Evolutionary conservation across 805 yeast genomes (phyloP).

Genomic region (Starmerella geochares): DNA sequence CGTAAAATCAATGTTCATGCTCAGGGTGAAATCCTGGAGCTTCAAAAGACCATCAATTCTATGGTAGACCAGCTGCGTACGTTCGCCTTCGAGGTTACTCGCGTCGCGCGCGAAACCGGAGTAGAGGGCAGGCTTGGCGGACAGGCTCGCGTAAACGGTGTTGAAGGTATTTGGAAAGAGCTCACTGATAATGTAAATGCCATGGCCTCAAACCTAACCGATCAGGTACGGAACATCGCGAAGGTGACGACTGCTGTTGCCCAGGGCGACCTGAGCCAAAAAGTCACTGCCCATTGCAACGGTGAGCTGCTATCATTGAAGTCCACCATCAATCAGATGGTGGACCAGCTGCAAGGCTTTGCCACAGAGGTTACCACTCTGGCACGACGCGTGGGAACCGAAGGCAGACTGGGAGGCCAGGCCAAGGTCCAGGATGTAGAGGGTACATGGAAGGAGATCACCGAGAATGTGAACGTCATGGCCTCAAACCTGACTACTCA

Average conservation of each 20-base stretch:
- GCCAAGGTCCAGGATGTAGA: constrained; percentile 70
- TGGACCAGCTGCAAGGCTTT: constrained; percentile 68
- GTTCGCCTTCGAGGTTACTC: constrained; percentile 75
- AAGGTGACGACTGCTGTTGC: constrained; percentile 84
- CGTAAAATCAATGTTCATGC: constrained; percentile 82
- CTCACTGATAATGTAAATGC: constrained; percentile 80
- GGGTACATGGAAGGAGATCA: constrained; percentile 78
- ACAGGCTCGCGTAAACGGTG: constrained; percentile 68
- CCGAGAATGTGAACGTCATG: constrained; percentile 80
- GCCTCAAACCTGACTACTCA: constrained; percentile 78
- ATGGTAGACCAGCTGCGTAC: constrained; percentile 80
- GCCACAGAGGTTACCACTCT: constrained; percentile 79
- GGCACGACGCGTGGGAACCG: constrained; percentile 81
- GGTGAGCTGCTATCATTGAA: constrained; percentile 72
- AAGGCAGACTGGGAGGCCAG: constrained; percentile 82
- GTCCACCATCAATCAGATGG: constrained; percentile 80
- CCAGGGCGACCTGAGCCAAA: constrained; percentile 67
- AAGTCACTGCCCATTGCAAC: constrained; percentile 77
- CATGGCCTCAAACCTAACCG: constrained; percentile 78
- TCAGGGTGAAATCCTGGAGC: constrained; percentile 76
- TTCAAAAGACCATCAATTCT: constrained; percentile 77
- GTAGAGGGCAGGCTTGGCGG: constrained; percentile 84
- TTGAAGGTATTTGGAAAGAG: constrained; percentile 81
- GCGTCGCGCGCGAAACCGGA: constrained; percentile 83
- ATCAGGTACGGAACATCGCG: constrained; percentile 80